Conservation (phyloP, 83 land plant species). For the Picea abies region DNA sequence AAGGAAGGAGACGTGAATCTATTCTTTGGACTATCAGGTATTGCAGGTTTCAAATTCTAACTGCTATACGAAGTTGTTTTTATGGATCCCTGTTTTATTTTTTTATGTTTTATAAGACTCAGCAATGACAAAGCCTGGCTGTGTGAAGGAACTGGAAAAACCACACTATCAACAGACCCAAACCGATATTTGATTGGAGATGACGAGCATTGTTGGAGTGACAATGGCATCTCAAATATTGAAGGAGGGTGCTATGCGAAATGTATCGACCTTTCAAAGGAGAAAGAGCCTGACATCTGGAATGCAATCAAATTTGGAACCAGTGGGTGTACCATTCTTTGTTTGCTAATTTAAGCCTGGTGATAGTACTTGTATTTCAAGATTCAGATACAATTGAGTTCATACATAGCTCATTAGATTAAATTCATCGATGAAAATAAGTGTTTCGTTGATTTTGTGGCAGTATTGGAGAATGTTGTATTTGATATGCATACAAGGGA, state of each 20-base stretch:
- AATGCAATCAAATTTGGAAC: conserved; percentile 35
- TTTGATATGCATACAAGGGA: conserved; percentile 27
- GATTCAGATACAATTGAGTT: conserved; percentile 2
- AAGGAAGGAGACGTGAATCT: conserved; percentile 29
- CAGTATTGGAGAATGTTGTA: conserved; percentile 33
- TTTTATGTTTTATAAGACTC: neutral
- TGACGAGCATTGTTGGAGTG: conserved; percentile 32
- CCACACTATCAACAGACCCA: conserved; percentile 28
- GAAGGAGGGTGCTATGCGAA: conserved; percentile 32
- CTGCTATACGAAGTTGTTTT: neutral
- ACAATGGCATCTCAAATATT: conserved; percentile 28
- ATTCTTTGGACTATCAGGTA: conserved; percentile 34
- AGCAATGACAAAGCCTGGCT: neutral
- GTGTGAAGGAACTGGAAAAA: conserved; percentile 27
- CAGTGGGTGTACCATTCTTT: neutral
- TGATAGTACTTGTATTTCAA: neutral
- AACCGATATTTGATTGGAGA: conserved; percentile 29
- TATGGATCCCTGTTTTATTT: neutral
- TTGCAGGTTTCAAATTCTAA: neutral
- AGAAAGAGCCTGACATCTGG: conserved; percentile 27
- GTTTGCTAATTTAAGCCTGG: neutral
- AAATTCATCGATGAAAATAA: neutral
- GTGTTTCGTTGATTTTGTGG: neutral
- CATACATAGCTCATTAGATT: neutral
- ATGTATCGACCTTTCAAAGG: conserved; percentile 25